Percentiles rank a stretch among this genome's conserved stretches.
phyloP scores from a whole-genome alignment of 176 grass and related monocot species.

The Zizania latifolia region DNA sequence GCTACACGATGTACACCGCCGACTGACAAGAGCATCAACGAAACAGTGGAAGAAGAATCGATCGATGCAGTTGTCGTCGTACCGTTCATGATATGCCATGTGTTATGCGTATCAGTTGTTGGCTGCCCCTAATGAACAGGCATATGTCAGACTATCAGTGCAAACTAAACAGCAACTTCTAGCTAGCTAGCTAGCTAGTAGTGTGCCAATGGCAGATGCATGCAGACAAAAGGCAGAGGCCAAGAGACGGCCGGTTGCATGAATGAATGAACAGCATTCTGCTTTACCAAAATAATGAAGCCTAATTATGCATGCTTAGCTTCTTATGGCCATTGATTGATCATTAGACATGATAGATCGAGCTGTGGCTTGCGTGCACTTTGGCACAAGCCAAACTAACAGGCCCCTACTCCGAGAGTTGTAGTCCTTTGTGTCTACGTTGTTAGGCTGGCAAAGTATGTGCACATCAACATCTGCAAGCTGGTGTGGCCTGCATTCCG shows the following conservation, averaged over 20 bases:
- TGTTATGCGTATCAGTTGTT: not conserved
- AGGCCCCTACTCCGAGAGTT: too few relatives aligned
- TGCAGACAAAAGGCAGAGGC: not conserved
- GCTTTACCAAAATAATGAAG: too few relatives aligned
- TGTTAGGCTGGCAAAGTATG: too few relatives aligned
- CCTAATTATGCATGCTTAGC: too few relatives aligned
- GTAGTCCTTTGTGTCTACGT: too few relatives aligned
- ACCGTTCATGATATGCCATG: not conserved
- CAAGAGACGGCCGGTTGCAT: too few relatives aligned
- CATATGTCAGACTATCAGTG: not conserved
- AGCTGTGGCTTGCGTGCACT: not conserved
- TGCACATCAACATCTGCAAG: too few relatives aligned
- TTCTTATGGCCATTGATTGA: too few relatives aligned
- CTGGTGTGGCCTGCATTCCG: too few relatives aligned
- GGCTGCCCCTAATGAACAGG: not conserved
- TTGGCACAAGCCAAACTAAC: not conserved
- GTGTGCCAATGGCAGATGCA: not conserved
- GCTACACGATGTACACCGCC: too few relatives aligned
- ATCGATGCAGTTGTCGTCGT: not conserved
- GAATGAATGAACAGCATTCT: too few relatives aligned
- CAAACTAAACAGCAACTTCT: too few relatives aligned
- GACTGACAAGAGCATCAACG: not conserved
- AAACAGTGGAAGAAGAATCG: not conserved
- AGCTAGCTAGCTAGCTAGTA: not conserved
- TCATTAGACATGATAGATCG: not conserved